Evolutionary conservation across 192 early-diverging fungal species (phyloP), one percentile per base, ranked within the genome.

Genomic region (Mycoemilia scoparia): DNA sequence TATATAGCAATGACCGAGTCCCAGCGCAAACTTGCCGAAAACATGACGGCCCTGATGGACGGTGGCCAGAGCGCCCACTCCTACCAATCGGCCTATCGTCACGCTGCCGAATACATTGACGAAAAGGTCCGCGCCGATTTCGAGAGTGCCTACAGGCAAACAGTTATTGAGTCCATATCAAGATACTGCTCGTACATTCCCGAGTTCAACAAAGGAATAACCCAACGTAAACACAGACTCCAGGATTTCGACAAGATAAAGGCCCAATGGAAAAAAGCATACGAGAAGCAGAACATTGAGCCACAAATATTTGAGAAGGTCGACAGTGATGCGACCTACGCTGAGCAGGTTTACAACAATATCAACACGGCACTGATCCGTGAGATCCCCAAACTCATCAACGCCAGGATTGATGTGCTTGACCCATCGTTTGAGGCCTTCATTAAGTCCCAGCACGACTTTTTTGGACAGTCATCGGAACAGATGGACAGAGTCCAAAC

Each of bases 371-470:
- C 74, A 32, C 66, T 99, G 23, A 54, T 88, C 14, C 57, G 64
- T 8, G 89, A 96, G 41, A 72, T 96, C 24, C 95, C 95, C 7
- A 79, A 78, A 49, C 69, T 96, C 0, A 75, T 99, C 29, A 83
- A 84, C 27, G 46, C 85, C 15, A 62, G 90, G 20, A 77, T 95
- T 0, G 79, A 83, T 3, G 89, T 88, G 41, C 55, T 95, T 29
- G 87, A 96, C 18, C 95, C 95, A 2, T 85, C 84, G 13, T 91
- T 99, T 46, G 90, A 95, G 46, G 92, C 90, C 5, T 59, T 99
- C 17, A 80, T 95, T 34, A 89, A 91, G 59, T 69, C 78, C 10
- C 91, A 99, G 51, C 51, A 91, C n/a, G 67, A 71, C 38, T 96
- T 96, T 63, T 81, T 83, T 36, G 80, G 79, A 49, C 69, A 73